Conservation (phyloP, 2,329 filamentous ascomycete species). For the Ophiostoma piceae region DNA sequence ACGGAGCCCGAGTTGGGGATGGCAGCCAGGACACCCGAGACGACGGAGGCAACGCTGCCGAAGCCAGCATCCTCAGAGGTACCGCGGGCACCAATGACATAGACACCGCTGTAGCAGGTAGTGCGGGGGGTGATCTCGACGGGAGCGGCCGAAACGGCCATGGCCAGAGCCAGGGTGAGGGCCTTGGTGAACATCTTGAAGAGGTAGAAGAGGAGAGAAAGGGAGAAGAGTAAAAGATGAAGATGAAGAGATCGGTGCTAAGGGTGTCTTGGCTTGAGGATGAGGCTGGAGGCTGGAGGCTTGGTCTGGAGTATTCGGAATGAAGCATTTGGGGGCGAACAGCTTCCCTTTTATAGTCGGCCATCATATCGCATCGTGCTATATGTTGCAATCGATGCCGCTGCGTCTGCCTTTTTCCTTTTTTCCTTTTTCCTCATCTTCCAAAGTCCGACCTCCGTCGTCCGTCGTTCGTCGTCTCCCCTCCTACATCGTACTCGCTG, state of each 20-base stretch:
- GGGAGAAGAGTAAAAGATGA: background rate
- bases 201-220: background rate
- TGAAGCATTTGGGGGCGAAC: background rate
- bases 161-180: constrained; percentile 7
- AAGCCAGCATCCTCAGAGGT: constrained; percentile 15
- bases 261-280: background rate
- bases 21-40: constrained; percentile 8
- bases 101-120: constrained; percentile 22
- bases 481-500: background rate
- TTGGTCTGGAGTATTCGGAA: background rate
- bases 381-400: background rate
- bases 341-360: background rate
- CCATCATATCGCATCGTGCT: background rate
- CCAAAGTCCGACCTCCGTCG: background rate
- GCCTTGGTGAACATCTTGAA: constrained; percentile 5
- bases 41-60: constrained; percentile 13
- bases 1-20: constrained; percentile 20
- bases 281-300: background rate
- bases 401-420: background rate
- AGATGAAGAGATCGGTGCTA: background rate
- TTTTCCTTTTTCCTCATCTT: too few species aligned
- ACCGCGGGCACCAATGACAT: constrained; percentile 19
- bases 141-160: constrained; percentile 1
- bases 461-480: background rate
- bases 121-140: constrained; percentile 12